These are phyloP conservation scores for Penicillium herquei DNA, from an alignment of 495 filamentous ascomycete genomes.

Conservation along the genomic window DNA sequence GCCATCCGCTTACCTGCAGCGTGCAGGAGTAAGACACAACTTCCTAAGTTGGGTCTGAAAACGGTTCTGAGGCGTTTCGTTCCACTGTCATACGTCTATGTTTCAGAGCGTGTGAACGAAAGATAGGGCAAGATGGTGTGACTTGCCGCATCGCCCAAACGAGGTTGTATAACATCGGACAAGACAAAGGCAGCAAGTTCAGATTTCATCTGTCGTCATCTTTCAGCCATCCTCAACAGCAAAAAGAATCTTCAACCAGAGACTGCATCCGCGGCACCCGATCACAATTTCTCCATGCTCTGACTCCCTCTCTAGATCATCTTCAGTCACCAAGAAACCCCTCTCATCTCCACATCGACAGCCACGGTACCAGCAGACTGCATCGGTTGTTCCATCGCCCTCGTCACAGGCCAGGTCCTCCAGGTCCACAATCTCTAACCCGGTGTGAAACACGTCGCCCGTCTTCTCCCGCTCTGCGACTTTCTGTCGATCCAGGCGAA, in stretches of 20 bases:
- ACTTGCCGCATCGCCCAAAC: no score
- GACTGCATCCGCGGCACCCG: slow-evolving; percentile 77
- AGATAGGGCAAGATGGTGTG: no score
- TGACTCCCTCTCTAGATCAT: slow-evolving; percentile 63
- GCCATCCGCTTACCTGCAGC: no score
- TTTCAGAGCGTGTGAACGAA: no score
- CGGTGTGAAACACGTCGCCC: slow-evolving; percentile 55
- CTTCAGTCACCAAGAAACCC: slow-evolving; percentile 68
- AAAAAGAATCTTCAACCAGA: slow-evolving; percentile 67
- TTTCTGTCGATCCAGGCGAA: slow-evolving; percentile 39
- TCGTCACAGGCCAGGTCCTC: slow-evolving; percentile 69
- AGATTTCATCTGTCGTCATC: no score
- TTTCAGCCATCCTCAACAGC: slow-evolving; percentile 17
- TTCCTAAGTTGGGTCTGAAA: no score
- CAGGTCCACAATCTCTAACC: slow-evolving; percentile 77
- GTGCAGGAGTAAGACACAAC: no score
- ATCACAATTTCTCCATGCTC: slow-evolving; percentile 69
- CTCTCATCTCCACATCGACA: slow-evolving; percentile 81
- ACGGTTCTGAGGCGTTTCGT: no score
- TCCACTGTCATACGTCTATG: no score
- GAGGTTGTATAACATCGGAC: no score
- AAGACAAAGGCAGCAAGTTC: no score
- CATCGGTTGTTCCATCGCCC: slow-evolving; percentile 7
- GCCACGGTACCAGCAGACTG: slow-evolving; percentile 56
- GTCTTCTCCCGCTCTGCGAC: slow-evolving; percentile 19